Conservation (phyloP, 1,139 yeast species). For the Saccharomyces hybrid region DNA sequence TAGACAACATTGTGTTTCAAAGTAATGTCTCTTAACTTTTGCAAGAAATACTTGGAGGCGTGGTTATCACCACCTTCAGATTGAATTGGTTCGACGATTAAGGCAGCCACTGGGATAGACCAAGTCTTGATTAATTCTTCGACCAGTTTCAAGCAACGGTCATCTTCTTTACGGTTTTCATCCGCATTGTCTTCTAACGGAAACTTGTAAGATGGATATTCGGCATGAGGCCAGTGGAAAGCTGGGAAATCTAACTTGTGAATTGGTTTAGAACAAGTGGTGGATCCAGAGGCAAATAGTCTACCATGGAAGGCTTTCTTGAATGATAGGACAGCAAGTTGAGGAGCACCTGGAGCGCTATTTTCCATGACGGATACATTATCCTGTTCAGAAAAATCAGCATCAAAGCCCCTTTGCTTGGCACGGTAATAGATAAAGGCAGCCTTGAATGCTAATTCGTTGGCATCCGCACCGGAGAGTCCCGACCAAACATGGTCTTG, state of each 20-base stretch:
- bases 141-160: slow-evolving; percentile 48
- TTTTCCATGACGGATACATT: slow-evolving; percentile 57
- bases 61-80: slow-evolving; percentile 75
- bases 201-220: slow-evolving; percentile 58
- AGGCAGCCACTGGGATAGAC: slow-evolving; percentile 56
- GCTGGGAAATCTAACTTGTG: slow-evolving; percentile 73
- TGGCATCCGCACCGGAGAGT: slow-evolving; percentile 67
- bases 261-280: slow-evolving; percentile 67
- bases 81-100: slow-evolving; percentile 66
- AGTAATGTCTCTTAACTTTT: slow-evolving; percentile 57
- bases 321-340: slow-evolving; percentile 59
- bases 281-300: slow-evolving; percentile 63
- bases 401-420: slow-evolving; percentile 45
- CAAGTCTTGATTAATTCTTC: slow-evolving; percentile 45
- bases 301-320: slow-evolving; percentile 72
- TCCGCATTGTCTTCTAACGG: slow-evolving; percentile 49
- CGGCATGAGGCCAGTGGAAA: slow-evolving; percentile 71
- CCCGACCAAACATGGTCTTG: slow-evolving; percentile 62
- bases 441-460: slow-evolving; percentile 70
- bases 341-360: slow-evolving; percentile 59
- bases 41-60: slow-evolving; percentile 52
- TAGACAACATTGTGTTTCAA: slow-evolving; percentile 49
- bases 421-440: slow-evolving; percentile 69
- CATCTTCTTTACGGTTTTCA: slow-evolving; percentile 54
- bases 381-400: slow-evolving; percentile 50